Conservation (phyloP, 208 protist genomes). For the Crithidia fasciculata region DNA sequence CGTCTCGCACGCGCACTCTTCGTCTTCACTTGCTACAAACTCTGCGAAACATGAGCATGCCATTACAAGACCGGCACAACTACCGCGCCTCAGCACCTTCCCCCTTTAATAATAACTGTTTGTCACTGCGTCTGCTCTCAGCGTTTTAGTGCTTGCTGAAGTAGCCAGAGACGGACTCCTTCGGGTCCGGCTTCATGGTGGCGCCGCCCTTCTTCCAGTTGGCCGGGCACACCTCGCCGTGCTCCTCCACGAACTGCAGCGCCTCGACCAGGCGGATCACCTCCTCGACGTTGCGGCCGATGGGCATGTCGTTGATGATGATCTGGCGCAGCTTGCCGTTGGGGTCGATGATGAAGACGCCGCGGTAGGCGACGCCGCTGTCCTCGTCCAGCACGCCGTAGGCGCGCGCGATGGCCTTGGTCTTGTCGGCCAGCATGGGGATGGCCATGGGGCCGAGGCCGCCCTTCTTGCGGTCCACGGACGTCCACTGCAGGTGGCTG, state of each 20-base stretch:
- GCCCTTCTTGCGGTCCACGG: constrained; percentile 95
- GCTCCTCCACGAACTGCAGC: constrained; percentile 95
- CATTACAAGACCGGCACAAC: too few species aligned
- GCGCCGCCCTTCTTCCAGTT: constrained; percentile 92
- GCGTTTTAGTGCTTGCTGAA: constrained; percentile 68
- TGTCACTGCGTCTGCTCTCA: too few species aligned
- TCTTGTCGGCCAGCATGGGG: constrained; percentile 96
- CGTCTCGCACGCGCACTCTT: too few species aligned
- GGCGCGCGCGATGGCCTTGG: constrained; percentile 87
- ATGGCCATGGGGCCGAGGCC: constrained; percentile 96
- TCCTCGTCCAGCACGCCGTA: constrained; percentile 95
- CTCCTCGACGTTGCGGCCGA: constrained; percentile 96
- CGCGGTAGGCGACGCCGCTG: constrained; percentile 89
- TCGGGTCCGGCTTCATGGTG: constrained; percentile 95
- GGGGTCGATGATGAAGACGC: constrained; percentile 96
- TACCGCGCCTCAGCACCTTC: too few species aligned
- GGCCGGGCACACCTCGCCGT: constrained; percentile 96
- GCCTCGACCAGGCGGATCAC: constrained; percentile 95
- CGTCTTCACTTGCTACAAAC: too few species aligned
- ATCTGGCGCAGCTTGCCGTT: constrained; percentile 93
- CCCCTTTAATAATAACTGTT: too few species aligned
- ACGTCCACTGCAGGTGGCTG: constrained; percentile 97
- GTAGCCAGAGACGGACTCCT: constrained; percentile 87
- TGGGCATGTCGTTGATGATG: constrained; percentile 95
- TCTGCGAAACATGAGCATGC: too few species aligned